A percentile compares a stretch with the other conserved stretches of the same genome.
phyloP scores from a whole-genome alignment of 2,329 filamentous ascomycete species.

The Pyricularia pennisetigena region DNA sequence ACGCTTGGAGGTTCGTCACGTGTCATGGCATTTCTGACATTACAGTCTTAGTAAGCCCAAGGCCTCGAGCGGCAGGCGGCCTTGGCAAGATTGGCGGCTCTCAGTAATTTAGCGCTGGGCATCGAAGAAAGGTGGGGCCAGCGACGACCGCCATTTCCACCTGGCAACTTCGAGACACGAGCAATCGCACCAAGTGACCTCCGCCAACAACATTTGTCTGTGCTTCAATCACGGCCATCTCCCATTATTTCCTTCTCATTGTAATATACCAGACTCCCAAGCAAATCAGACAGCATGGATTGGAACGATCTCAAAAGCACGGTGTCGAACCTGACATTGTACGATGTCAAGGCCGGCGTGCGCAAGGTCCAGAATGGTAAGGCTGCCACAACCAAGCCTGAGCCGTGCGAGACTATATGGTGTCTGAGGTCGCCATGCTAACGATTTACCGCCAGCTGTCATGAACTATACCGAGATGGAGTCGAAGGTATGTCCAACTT shows the following conservation, averaged over 20 bases:
- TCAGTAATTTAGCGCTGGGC: not conserved
- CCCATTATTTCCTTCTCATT: not conserved
- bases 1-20: not conserved
- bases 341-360: constrained; percentile 90
- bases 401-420: not conserved
- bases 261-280: not conserved
- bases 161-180: not conserved
- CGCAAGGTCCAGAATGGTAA: constrained; percentile 95
- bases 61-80: not conserved
- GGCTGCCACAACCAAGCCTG: constrained; percentile 12
- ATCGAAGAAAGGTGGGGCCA: not conserved
- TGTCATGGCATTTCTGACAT: not conserved
- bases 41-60: not conserved
- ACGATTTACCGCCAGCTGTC: constrained; percentile 49
- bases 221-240: not conserved
- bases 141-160: not conserved
- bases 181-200: not conserved
- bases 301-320: constrained; percentile 74
- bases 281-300: constrained; percentile 46
- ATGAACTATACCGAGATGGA: constrained; percentile 99
- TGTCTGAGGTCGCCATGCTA: not conserved
- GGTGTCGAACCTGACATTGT: constrained; percentile 85
- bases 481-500: constrained; percentile 38
- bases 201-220: not conserved
- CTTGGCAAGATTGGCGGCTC: not conserved